Conservation (phyloP, 768 basidiomycete species). For the Kwoniella shandongensis region DNA sequence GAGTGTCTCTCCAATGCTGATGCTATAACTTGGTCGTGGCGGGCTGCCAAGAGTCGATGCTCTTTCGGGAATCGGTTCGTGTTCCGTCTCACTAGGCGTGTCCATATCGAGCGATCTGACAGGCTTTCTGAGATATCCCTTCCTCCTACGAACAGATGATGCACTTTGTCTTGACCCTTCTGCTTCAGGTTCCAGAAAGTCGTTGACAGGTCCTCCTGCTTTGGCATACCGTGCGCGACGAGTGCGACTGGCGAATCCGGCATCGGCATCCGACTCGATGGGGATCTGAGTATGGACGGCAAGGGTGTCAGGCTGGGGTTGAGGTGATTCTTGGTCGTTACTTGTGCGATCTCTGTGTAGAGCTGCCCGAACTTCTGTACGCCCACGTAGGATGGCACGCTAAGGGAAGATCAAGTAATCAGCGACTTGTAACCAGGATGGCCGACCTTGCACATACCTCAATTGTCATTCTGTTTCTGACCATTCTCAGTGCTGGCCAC, state of each 20-base stretch:
- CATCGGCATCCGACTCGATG: constrained; percentile 77
- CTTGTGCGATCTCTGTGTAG: constrained; percentile 55
- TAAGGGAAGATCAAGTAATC: constrained; percentile 60
- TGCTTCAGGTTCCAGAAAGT: constrained; percentile 20
- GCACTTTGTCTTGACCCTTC: neutral
- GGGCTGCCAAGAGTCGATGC: no score
- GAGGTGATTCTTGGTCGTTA: constrained; percentile 31
- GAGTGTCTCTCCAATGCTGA: constrained; percentile 35
- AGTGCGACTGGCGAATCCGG: constrained; percentile 64
- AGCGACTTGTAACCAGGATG: constrained; percentile 3
- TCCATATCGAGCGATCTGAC: neutral
- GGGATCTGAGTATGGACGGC: constrained; percentile 63
- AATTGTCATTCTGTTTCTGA: constrained; percentile 72
- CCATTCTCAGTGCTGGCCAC: constrained; percentile 96
- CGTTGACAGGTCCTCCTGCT: constrained; percentile 36
- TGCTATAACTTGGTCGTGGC: neutral
- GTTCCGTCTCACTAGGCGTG: no score
- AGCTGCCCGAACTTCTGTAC: constrained; percentile 66
- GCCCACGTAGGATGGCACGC: constrained; percentile 75
- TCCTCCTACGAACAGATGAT: constrained; percentile 6
- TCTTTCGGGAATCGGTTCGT: no score
- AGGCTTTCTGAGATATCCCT: constrained; percentile 11
- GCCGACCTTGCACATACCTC: constrained; percentile 35
- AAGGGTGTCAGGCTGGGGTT: constrained; percentile 21
- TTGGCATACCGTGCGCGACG: constrained; percentile 59